Evolutionary conservation across 192 early-diverging fungal genomes (phyloP).

Genomic region (Phlyctochytrium arcticum): DNA sequence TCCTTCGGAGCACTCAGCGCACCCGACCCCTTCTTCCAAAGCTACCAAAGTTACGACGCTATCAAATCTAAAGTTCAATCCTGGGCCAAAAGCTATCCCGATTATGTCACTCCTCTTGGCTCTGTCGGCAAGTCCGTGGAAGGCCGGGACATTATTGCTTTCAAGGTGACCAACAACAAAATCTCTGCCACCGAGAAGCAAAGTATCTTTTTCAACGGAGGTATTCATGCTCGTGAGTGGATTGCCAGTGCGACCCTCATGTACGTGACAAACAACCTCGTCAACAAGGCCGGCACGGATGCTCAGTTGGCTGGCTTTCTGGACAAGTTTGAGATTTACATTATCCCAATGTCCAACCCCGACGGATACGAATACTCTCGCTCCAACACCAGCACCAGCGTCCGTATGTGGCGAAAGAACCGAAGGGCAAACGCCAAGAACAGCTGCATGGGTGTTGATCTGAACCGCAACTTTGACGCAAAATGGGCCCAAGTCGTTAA

Average conservation of each 20-base stretch:
- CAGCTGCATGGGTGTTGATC: slow-evolving; percentile 27
- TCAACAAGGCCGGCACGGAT: slow-evolving; percentile 1
- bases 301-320: neutral
- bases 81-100: slow-evolving; percentile 40
- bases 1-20: too few relatives aligned
- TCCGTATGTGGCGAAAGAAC: slow-evolving; percentile 60
- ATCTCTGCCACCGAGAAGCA: slow-evolving; percentile 26
- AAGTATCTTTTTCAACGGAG: slow-evolving; percentile 38
- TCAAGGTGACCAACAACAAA: slow-evolving; percentile 43
- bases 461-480: slow-evolving; percentile 54
- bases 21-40: slow-evolving; percentile 41
- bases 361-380: slow-evolving; percentile 54
- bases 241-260: slow-evolving; percentile 42
- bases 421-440: slow-evolving; percentile 13
- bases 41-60: slow-evolving; percentile 43
- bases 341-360: slow-evolving; percentile 53
- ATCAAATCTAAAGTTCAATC: slow-evolving; percentile 44
- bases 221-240: slow-evolving; percentile 59
- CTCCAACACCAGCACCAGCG: too few relatives aligned
- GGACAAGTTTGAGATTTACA: slow-evolving; percentile 40
- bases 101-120: slow-evolving; percentile 42
- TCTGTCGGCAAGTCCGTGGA: slow-evolving; percentile 54
- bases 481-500: slow-evolving; percentile 52
- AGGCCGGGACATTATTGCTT: slow-evolving; percentile 51
- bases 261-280: slow-evolving; percentile 29